Base-by-base conservation (phyloP, 495 filamentous ascomycete genomes). In the Tuber indicum region DNA sequence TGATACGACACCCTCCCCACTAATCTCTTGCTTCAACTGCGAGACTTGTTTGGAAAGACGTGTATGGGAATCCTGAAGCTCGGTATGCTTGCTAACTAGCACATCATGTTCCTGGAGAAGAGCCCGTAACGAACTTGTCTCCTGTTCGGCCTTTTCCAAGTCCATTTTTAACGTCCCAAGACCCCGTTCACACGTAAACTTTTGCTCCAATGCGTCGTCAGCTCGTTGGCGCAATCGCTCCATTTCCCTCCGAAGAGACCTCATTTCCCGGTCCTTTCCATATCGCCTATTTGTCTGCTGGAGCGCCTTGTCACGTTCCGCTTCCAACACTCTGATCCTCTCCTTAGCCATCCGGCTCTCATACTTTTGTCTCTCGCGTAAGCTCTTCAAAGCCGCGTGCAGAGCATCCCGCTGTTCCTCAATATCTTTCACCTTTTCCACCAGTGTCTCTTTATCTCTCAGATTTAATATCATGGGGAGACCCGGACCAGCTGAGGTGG, bases 101-200 rank as follows among this genome's bases (percentile, higher is more conserved):
- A 94, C 94, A 83, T 97, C 95, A 79, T 94, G 93, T 84, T 97
- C 94, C 82, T 92, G 87, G 26, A 99, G 89, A 39, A 99, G 87
- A 41, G 85, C 88, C 41, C 94, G 90, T 45, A 99, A 86, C 42
- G 92, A 93, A 45, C 87, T 86, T 19, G 95, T 97, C 86, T 99
- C 96, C 83, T 96, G 92, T 84, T 97, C 92, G 6, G 96, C 94
- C 77, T 94, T 92, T 83, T 99, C 96, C 44, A 99, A 89, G 83
- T 99, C 96, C 92, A 97, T 98, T 85, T 97, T 97, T 77, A 99
- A 86, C 66, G 95, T 94, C 76, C 91, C 89, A 21, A 99, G 87
- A 41, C 94, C 94, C 85, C 97, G 97, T 85, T 99, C 96, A 75
- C 94, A 95, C 85, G 96, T 92, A 89, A 91, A 98, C 86, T 98